Percentiles rank a stretch among this genome's conserved stretches.
Evolutionary conservation across 140 eudicot species (phyloP).

Genomic region (Artemisia princeps): DNA sequence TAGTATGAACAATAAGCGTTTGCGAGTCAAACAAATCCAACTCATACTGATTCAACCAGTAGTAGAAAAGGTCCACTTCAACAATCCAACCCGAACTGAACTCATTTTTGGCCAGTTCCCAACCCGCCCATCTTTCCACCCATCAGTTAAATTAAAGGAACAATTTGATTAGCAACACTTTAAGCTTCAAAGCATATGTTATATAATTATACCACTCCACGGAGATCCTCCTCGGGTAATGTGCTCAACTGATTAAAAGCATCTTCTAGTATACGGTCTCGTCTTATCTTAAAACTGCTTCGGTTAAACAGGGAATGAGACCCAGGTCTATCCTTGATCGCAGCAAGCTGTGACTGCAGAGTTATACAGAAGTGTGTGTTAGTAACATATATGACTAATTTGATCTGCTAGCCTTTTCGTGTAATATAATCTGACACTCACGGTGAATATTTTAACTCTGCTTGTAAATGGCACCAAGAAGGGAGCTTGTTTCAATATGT

Average conservation of each 20-base stretch:
- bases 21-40: no score
- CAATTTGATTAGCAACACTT: conserved; percentile 2
- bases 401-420: no score
- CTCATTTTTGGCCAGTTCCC: no score
- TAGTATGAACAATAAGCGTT: no score
- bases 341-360: conserved; percentile 68
- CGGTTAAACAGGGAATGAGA: conserved; percentile 54
- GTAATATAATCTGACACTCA: conserved; percentile 32
- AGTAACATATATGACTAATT: not conserved
- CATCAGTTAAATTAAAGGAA: no score
- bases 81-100: no score
- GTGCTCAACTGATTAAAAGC: conserved; percentile 73
- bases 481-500: conserved; percentile 81
- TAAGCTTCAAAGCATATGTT: conserved; percentile 7
- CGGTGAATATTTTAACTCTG: conserved; percentile 82
- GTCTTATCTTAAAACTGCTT: conserved; percentile 67
- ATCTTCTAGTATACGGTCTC: conserved; percentile 87
- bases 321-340: conserved; percentile 41
- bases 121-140: no score
- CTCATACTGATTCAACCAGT: no score
- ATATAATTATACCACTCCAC: conserved; percentile 54
- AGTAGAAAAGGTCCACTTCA: no score
- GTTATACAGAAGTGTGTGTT: conserved; percentile 17
- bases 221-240: conserved; percentile 80
- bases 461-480: conserved; percentile 96